phyloP scores from a whole-genome alignment of 2,329 filamentous ascomycete species.

The Fusarium graminum region DNA sequence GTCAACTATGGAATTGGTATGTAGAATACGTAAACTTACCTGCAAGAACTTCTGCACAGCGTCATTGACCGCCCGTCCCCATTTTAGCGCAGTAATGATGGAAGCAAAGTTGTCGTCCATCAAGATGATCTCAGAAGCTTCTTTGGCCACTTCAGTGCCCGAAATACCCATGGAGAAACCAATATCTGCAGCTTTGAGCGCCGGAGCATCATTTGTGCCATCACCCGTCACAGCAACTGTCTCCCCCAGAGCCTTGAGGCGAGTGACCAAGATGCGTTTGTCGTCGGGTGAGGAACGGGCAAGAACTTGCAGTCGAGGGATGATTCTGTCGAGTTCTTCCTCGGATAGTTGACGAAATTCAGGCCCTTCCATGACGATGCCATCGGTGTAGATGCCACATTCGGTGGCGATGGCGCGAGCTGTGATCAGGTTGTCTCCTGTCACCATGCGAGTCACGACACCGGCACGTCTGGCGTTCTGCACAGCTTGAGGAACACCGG shows the following conservation, averaged over 20 bases:
- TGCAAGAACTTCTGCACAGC: constrained; percentile 82
- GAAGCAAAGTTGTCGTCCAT: constrained; percentile 91
- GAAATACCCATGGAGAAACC: constrained; percentile 90
- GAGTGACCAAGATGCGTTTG: constrained; percentile 78
- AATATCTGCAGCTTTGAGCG: constrained; percentile 83
- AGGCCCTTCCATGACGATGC: constrained; percentile 82
- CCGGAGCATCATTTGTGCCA: constrained; percentile 86
- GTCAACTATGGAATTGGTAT: accelerated
- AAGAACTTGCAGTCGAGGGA: constrained; percentile 77
- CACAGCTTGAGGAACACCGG: constrained; percentile 79
- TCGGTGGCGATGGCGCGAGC: constrained; percentile 83
- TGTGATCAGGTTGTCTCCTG: constrained; percentile 83
- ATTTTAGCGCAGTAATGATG: constrained; percentile 84
- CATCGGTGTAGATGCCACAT: constrained; percentile 79
- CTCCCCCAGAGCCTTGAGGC: constrained; percentile 78
- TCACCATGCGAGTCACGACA: constrained; percentile 87
- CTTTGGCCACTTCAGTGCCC: constrained; percentile 86
- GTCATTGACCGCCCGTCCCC: constrained; percentile 83
- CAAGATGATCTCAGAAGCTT: constrained; percentile 85
- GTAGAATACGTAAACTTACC: not conserved
- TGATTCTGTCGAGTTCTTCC: constrained; percentile 73
- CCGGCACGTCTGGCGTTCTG: constrained; percentile 79
- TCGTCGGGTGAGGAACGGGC: constrained; percentile 82
- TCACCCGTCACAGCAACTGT: constrained; percentile 87
- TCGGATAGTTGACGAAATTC: constrained; percentile 79